Evolutionary conservation across 1,139 yeast species (phyloP).

Genomic region (Scheffersomyces segobiensis): DNA sequence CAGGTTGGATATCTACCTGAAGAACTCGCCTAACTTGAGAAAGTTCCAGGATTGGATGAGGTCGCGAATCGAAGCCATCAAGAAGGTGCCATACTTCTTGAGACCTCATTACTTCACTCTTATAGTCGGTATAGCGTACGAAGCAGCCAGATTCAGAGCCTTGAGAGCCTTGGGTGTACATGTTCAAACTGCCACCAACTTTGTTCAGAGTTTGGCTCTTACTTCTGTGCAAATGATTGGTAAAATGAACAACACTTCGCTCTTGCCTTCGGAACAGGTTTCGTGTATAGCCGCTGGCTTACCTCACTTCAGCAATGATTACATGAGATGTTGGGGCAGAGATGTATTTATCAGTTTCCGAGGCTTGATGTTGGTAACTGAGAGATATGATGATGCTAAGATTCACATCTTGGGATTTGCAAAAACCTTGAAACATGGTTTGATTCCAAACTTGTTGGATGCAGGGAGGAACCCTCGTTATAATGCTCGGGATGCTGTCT

Average conservation of each 20-base stretch:
- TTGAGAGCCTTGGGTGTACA: conserved; percentile 54
- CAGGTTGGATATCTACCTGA: conserved; percentile 59
- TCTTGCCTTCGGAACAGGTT: conserved; percentile 60
- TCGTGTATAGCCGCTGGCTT: conserved; percentile 94
- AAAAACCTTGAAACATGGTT: conserved; percentile 88
- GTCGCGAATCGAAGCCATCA: conserved; percentile 63
- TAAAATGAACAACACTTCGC: conserved; percentile 68
- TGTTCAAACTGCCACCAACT: conserved; percentile 63
- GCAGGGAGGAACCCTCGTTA: conserved; percentile 93
- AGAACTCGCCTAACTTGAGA: conserved; percentile 43
- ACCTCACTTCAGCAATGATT: conserved; percentile 87
- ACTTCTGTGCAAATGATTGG: conserved; percentile 91
- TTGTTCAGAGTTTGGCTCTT: conserved; percentile 77
- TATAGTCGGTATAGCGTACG: conserved; percentile 77
- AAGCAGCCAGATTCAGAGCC: conserved; percentile 72
- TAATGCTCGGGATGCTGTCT: conserved; percentile 95
- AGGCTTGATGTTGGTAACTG: conserved; percentile 78
- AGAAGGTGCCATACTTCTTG: conserved; percentile 71
- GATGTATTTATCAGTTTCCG: conserved; percentile 88
- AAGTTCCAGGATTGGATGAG: conserved; percentile 69
- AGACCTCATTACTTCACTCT: conserved; percentile 87
- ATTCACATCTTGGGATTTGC: conserved; percentile 85
- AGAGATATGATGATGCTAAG: conserved; percentile 76
- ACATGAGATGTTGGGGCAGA: conserved; percentile 98
- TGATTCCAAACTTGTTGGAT: conserved; percentile 89